Base-by-base conservation (phyloP, 257 asterid species). In the Forsythia suspensa region DNA sequence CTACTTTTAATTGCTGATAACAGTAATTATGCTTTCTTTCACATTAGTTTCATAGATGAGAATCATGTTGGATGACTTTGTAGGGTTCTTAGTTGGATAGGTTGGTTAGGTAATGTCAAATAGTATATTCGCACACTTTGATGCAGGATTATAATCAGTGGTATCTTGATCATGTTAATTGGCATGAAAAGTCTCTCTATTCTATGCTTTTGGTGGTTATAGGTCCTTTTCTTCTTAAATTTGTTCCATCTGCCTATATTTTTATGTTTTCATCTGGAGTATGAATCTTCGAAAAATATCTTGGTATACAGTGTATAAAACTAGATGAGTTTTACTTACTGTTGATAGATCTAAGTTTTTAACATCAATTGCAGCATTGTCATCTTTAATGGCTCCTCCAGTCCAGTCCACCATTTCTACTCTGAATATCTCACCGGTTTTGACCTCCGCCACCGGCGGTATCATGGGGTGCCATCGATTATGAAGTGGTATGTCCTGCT, bases 391-490 rank as follows among this genome's bases (percentile, higher is more conserved):
- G 5, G 90, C 86, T 1, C 94, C 90, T 4, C 88, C 91, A 4
- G 94, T 90, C 90, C 90, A 90, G 74, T 88, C 89, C 44, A 85
- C 34, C 89, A 88, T 88, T 84, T 88, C 91, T 70, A 85, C 79
- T 76, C 82, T 84, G 82, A 88, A 85, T 9, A 82, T 44, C 79
- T 85, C 89, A 20, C 87, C 87, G 0, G 86, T 77, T 61, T 80
- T 82, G 68, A 88, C 86, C 82, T 42, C 84, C 1, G 85, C 79
- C 51, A 85, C 85, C 3, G 88, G 88, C 36, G 88, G 88, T 69
- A 85, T 83, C 46, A 85, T 83, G 13, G 89, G 89, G 71, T 85
- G 91, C 89, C 91, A 87, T 4, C 89, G 83, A 76, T 88, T 88
- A 61, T 88, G 89, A 43, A 85, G 82, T 43, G 86, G 87, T 39